Conservation (phyloP, 2,329 filamentous ascomycete species). For the Aspergillus costaricaensis region DNA sequence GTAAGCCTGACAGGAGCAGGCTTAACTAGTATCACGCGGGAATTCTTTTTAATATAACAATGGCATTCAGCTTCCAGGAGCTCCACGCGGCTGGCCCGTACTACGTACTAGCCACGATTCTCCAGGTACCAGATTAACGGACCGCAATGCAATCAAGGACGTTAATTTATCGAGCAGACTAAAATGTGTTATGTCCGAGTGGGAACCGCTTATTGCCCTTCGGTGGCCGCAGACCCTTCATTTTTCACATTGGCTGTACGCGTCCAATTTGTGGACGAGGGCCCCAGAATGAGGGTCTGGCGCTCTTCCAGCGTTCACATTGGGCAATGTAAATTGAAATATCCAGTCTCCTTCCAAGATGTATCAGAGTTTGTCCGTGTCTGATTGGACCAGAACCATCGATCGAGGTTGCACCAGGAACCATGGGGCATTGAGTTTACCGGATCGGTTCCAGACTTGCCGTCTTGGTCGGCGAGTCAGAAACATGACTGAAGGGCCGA, state of each 20-base stretch:
- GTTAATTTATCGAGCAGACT: neutral
- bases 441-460: slow-evolving; percentile 7
- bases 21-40: neutral
- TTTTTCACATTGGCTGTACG: neutral
- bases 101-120: slow-evolving; percentile 1
- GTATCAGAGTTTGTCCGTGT: neutral
- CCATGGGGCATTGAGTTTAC: slow-evolving; percentile 5
- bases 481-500: neutral
- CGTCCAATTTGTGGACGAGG: neutral
- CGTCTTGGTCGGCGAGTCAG: neutral
- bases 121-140: slow-evolving; percentile 4
- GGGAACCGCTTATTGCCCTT: neutral
- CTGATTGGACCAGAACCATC: slow-evolving; percentile 1
- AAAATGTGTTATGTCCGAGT: slow-evolving; percentile 1
- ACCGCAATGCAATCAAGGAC: neutral
- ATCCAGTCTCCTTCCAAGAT: neutral
- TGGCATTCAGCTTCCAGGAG: neutral
- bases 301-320: neutral
- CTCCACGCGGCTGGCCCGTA: neutral
- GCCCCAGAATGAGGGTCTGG: neutral
- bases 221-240: neutral
- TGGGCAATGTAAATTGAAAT: neutral
- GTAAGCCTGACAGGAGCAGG: neutral
- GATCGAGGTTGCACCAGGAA: slow-evolving; percentile 1
- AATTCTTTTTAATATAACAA: slow-evolving; percentile 6